Base-by-base conservation (phyloP, 2,329 filamentous ascomycete species). In the Neopestalotiopsis sp. region DNA sequence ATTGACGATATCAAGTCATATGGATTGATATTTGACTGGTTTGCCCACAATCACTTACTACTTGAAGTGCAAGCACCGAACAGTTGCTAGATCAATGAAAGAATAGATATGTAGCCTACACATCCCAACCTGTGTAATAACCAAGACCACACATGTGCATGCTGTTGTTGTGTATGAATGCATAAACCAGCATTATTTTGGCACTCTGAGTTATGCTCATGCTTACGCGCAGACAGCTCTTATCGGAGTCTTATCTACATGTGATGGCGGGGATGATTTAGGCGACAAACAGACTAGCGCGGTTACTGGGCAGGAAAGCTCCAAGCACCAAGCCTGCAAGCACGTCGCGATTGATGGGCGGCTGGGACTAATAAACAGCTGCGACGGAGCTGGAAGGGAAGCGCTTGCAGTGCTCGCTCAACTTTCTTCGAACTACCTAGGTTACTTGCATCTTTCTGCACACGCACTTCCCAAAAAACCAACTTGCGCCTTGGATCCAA, bases 351-450 rank as follows among this genome's bases (percentile, higher is more conserved):
- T 67, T 40, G 24, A 59, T 59, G 24, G 57, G 30, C 57, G 6
- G 24, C 24, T 58, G 24, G 34, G 10, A 49, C 52, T 67, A 67
- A 45, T 67, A 67, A 67, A 67, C 65, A 67, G 52, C 56, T 60
- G 56, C 65, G 13, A 20, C 24, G 24, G 20, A 59, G 32, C 52
- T 67, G 17, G 45, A 66, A 58, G 61, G 42, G 40, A 66, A 58
- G 61, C 61, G 61, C 61, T 30, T 49, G 62, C 63, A 28, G 24
- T 28, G 24, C 24, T 28, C 24, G 59, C 63, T 34, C 49, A 65
- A 28, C 62, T 30, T 65, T 40, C 49, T 56, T 34, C 45, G n/a
- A 28, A 66, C 63, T 17, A 56, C 17, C 24, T 28, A 24, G 24
- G 24, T 24, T 40, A 49, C 42, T 49, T 45, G 24, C 6, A 45